Evolutionary conservation across 2,329 filamentous ascomycete genomes (phyloP), one percentile per base, ranked within the genome.

Genomic region (Cadophora gregata): DNA sequence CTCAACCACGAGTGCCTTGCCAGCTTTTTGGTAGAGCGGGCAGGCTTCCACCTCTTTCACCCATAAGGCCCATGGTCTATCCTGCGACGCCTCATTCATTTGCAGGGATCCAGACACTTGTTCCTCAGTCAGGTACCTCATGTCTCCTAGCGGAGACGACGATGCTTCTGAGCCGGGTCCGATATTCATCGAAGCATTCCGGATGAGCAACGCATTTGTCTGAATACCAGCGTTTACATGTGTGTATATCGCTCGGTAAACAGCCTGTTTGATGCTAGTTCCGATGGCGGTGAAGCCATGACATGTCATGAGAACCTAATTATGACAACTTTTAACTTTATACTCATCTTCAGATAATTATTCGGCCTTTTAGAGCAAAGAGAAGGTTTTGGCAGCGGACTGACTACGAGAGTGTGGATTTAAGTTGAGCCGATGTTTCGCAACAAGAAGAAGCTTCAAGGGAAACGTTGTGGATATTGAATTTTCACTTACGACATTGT

Each of bases 211-310:
- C 2, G 81, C 79, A 33, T 76, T 76, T 1, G 78, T 78, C 71
- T 82, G 81, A 4, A 81, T 75, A 7, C 71, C 71, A 1, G 82
- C 81, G 67, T 83, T 83, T 66, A 77, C 74, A 64, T 78, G 74
- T 0, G 82, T 82, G 66, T 83, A 83, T 1, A 84, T 71, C 1
- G 80, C 78, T 21, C 79, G 73, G 62, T 79, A 78, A 7, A 83
- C 80, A 2, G 76, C 80, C 59, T 78, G 75, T 67, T 81, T 74
- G 45, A 83, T 78, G 63, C 72, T 76, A 0, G 69, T 67, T 0
- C 76, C 81, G 7, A 78, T 65, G 1, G 77, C 75, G 1, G 81
- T 81, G 69, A 80, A 82, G 2, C 82, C 82, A 67, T 84, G 81
- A 4, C 79, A 77, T 2, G 78, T 74, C 82, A 84, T 83, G 56